These are phyloP conservation scores for Penicillium sp. DNA, from an alignment of 2,329 filamentous ascomycete genomes.

Conservation along the genomic window DNA sequence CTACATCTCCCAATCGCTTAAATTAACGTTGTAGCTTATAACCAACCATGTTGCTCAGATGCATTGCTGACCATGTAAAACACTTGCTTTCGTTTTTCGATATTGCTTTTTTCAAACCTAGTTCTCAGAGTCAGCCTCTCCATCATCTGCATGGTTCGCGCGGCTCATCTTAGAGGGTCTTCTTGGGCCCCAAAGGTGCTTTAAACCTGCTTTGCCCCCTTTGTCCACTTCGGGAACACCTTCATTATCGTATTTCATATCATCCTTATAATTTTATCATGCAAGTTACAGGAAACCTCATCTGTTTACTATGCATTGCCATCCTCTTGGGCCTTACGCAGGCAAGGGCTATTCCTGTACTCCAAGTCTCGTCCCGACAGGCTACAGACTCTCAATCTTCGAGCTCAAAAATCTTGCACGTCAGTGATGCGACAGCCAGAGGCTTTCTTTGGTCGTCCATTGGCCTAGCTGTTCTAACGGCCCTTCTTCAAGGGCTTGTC, in stretches of 20 bases:
- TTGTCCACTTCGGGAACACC: too few species aligned
- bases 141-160: not conserved
- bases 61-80: not conserved
- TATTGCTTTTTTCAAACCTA: not conserved
- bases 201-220: not conserved
- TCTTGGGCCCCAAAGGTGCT: not conserved
- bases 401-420: not conserved
- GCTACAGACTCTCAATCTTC: not conserved
- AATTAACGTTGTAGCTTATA: not conserved
- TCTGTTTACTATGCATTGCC: not conserved
- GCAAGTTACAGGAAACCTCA: not conserved
- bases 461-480: not conserved
- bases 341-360: not conserved
- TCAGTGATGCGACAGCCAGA: not conserved
- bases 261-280: not conserved
- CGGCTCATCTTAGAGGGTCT: not conserved
- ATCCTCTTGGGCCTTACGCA: not conserved
- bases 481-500: not conserved
- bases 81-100: not conserved
- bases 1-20: not conserved
- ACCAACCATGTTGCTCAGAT: not conserved
- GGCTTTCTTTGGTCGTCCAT: not conserved
- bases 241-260: not conserved
- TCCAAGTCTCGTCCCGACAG: not conserved
- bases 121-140: not conserved